These are phyloP conservation scores for Myrica gale DNA, from an alignment of 306 rosid genomes.

Conservation along the genomic window DNA sequence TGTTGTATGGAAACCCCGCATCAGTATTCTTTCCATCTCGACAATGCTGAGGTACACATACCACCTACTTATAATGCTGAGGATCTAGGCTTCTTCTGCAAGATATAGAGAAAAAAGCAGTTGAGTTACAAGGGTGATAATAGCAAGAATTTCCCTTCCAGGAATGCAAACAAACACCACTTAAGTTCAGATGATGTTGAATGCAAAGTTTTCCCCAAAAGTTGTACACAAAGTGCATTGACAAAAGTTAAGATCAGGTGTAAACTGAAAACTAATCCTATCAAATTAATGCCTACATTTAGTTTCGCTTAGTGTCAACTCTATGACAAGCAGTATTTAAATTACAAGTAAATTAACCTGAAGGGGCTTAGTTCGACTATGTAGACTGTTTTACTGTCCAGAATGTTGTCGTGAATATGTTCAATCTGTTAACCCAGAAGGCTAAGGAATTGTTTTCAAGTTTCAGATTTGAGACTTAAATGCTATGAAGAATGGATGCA, in stretches of 20 bases:
- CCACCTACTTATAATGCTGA: slow-evolving; percentile 2
- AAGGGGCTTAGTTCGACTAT: not conserved
- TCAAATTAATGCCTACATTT: not conserved
- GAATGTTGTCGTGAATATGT: not conserved
- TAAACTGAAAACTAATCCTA: not conserved
- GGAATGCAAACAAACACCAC: slow-evolving; percentile 17
- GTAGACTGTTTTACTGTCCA: not conserved
- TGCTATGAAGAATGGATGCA: not conserved
- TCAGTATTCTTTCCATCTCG: slow-evolving; percentile 67
- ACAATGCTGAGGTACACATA: slow-evolving; percentile 63
- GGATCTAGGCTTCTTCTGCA: not conserved
- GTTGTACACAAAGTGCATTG: not conserved
- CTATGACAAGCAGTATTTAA: not conserved
- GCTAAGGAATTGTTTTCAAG: not conserved
- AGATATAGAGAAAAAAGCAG: not conserved
- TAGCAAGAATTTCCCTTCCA: slow-evolving; percentile 1
- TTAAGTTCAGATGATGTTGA: slow-evolving; percentile 12
- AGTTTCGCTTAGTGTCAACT: not conserved
- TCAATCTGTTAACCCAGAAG: not conserved
- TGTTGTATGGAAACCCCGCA: slow-evolving; percentile 85
- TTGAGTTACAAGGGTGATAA: slow-evolving; percentile 13
- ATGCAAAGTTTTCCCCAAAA: not conserved
- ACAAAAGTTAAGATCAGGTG: not conserved
- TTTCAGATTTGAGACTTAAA: not conserved
- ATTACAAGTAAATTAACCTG: not conserved